A percentile compares a stretch with the other conserved stretches of the same genome.
phyloP scores from a whole-genome alignment of 306 rosid species.

The Acacia melanoxylon region DNA sequence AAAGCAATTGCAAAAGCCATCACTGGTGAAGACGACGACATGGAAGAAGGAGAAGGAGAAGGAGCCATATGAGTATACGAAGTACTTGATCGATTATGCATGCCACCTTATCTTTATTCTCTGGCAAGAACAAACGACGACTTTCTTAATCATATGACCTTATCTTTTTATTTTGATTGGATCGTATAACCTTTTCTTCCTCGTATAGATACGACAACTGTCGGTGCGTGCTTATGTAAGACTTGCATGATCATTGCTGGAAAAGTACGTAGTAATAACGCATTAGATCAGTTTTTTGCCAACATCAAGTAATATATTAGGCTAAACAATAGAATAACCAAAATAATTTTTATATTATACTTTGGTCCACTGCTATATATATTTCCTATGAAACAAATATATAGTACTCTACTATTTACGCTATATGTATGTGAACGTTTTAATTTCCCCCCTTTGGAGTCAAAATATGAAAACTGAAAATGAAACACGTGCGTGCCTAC shows the following conservation, averaged over 20 bases:
- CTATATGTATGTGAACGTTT: too few relatives aligned
- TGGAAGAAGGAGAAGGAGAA: not conserved
- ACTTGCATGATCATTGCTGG: not conserved
- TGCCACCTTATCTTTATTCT: not conserved
- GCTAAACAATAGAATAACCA: not conserved
- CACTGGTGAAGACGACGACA: not conserved
- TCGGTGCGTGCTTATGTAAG: not conserved
- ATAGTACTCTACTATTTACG: too few relatives aligned
- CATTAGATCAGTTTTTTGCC: too few relatives aligned
- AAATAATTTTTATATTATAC: not conserved
- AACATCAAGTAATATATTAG: too few relatives aligned
- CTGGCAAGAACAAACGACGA: not conserved
- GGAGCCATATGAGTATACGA: not conserved
- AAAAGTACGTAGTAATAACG: not conserved
- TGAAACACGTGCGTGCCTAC: not conserved
- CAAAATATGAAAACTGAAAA: not conserved
- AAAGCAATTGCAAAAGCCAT: slow-evolving; percentile 4
- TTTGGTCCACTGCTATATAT: not conserved
- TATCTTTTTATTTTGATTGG: too few relatives aligned
- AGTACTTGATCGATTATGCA: too few relatives aligned
- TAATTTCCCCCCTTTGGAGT: not conserved
- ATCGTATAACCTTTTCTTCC: not conserved
- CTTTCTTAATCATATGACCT: not conserved
- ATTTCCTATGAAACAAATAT: too few relatives aligned
- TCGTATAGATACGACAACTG: not conserved